Evolutionary conservation across 106 monocot genomes (phyloP).

Genomic region (Acorus calamus): DNA sequence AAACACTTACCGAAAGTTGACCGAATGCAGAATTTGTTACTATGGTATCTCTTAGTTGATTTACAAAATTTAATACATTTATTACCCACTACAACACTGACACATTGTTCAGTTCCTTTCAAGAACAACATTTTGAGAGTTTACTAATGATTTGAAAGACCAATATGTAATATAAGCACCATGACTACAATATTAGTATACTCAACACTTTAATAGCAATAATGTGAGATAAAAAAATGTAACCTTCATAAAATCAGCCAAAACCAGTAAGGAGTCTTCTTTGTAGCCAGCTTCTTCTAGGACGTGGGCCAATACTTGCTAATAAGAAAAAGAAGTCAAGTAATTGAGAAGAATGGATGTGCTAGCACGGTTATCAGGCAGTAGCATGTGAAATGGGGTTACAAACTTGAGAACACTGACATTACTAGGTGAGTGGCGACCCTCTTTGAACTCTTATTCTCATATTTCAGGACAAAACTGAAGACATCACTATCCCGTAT

Average conservation of each 20-base stretch:
- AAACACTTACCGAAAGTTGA: too few species aligned
- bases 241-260: constrained; percentile 66
- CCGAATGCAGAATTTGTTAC: too few species aligned
- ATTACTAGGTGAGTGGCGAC: too few species aligned
- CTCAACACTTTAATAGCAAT: too few species aligned
- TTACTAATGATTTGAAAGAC: not conserved
- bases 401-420: not conserved
- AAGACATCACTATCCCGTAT: too few species aligned
- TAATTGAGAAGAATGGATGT: not conserved
- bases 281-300: constrained; percentile 63
- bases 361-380: not conserved
- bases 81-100: too few species aligned
- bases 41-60: too few species aligned
- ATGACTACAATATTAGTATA: not conserved
- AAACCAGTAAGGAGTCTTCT: constrained; percentile 23
- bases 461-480: too few species aligned
- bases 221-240: not conserved
- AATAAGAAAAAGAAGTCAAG: not conserved
- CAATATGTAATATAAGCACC: not conserved
- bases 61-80: too few species aligned
- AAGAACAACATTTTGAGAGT: too few species aligned
- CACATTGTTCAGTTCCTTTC: too few species aligned
- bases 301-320: constrained; percentile 50
- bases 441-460: too few species aligned
- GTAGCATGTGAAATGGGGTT: not conserved